A percentile compares a stretch with the other conserved stretches of the same genome.
phyloP scores from a whole-genome alignment of 2,329 filamentous ascomycete species.

The Curvularia verruculosa region DNA sequence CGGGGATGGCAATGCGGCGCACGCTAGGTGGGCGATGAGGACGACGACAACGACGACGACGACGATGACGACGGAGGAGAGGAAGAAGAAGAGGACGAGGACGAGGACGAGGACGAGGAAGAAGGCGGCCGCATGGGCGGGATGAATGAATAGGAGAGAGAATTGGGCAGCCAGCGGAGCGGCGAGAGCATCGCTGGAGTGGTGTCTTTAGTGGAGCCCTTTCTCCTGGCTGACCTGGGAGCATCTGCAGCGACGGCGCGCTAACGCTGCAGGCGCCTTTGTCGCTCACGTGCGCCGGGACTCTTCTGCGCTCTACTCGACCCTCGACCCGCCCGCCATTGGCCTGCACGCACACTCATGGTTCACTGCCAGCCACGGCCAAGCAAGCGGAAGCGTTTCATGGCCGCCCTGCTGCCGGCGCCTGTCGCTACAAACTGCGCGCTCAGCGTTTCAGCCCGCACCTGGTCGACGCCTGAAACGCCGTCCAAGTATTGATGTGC shows the following conservation, averaged over 20 bases:
- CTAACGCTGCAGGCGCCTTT: conserved; percentile 13
- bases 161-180: conserved; percentile 13
- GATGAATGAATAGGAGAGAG: conserved; percentile 9
- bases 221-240: conserved; percentile 16
- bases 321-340: too few species aligned
- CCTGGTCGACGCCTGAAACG: neutral
- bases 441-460: conserved; percentile 39
- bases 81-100: too few species aligned
- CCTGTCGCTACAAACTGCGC: conserved; percentile 16
- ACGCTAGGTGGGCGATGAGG: too few species aligned
- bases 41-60: too few species aligned
- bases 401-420: conserved; percentile 22
- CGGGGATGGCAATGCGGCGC: conserved; percentile 21
- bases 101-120: conserved; percentile 8
- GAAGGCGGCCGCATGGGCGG: conserved; percentile 15
- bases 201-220: conserved; percentile 28
- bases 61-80: too few species aligned
- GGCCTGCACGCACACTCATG: too few species aligned
- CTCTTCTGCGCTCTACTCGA: neutral
- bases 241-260: conserved; percentile 16
- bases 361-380: too few species aligned
- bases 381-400: conserved; percentile 20
- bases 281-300: conserved; percentile 23
- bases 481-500: too few species aligned
- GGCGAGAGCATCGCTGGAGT: conserved; percentile 17